These are phyloP conservation scores for Eimeria sp. DNA, from an alignment of 169 alveolate genomes.

Conservation along the genomic window DNA sequence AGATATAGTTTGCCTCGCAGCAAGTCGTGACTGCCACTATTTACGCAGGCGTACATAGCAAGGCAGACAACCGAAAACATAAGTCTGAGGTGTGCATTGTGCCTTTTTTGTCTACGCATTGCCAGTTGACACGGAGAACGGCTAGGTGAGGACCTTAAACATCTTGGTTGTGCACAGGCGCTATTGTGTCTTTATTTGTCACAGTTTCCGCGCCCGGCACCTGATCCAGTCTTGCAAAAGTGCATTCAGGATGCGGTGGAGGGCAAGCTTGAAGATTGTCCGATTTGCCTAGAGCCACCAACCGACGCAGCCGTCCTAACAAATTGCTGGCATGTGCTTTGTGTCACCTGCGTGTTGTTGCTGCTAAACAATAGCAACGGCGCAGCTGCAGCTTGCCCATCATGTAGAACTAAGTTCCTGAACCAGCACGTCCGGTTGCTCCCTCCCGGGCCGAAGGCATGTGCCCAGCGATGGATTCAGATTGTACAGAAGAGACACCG, in stretches of 20 bases:
- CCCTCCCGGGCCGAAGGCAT: constrained; percentile 57
- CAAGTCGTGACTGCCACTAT: not conserved
- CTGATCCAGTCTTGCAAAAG: not conserved
- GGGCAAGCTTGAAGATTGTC: constrained; percentile 85
- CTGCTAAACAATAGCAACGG: constrained; percentile 43
- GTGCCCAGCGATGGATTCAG: constrained; percentile 27
- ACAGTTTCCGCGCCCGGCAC: not conserved
- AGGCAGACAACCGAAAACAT: not conserved
- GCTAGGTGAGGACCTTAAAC: not conserved
- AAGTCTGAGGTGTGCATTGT: not conserved
- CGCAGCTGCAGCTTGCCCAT: constrained; percentile 85
- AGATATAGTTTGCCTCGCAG: not conserved
- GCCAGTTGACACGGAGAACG: not conserved
- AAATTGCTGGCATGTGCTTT: constrained; percentile 87
- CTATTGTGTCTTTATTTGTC: not conserved
- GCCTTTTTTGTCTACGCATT: not conserved
- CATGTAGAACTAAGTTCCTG: constrained; percentile 84
- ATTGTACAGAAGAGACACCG: constrained; percentile 42
- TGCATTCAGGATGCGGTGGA: constrained; percentile 81
- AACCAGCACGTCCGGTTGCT: constrained; percentile 83
- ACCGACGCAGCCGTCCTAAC: constrained; percentile 86
- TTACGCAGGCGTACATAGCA: not conserved
- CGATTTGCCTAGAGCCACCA: constrained; percentile 87
- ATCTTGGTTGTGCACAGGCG: not conserved
- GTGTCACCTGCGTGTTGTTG: constrained; percentile 84